Percentiles rank a stretch among this genome's conserved stretches.
Evolutionary conservation across 371 early-diverging fungal genomes (phyloP).

Genomic region (Vairimorpha necatrix): DNA sequence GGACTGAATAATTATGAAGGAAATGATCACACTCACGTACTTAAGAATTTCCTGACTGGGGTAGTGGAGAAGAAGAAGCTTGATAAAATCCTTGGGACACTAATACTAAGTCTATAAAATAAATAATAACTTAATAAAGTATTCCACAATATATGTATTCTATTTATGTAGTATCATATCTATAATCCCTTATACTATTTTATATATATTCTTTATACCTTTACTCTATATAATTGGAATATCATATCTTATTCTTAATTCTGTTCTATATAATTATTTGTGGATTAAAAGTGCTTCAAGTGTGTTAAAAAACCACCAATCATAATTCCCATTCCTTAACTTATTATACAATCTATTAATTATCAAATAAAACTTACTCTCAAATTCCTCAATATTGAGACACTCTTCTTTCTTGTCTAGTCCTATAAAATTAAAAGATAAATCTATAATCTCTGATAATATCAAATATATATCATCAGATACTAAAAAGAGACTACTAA

Average conservation of each 20-base stretch:
- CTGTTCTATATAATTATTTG: too few species aligned
- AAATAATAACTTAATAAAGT: not conserved
- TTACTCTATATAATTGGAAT: too few species aligned
- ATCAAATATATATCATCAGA: conserved; percentile 2
- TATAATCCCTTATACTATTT: too few species aligned
- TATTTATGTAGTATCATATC: too few species aligned
- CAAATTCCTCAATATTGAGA: not conserved
- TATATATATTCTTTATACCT: too few species aligned
- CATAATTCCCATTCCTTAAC: not conserved
- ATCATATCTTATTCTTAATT: too few species aligned
- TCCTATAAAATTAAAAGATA: conserved; percentile 9
- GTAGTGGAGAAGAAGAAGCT: conserved; percentile 3
- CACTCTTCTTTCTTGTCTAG: not conserved
- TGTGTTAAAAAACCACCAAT: not conserved
- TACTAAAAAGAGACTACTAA: not conserved
- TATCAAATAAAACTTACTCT: not conserved
- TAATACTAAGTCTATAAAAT: not conserved
- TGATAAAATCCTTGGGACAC: not conserved
- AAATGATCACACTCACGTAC: not conserved
- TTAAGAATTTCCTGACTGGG: not conserved
- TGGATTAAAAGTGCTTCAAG: too few species aligned
- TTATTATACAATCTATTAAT: not conserved
- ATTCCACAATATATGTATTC: too few species aligned
- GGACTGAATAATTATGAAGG: not conserved
- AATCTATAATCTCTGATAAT: conserved; percentile 2